These are phyloP conservation scores for Wickerhamiella sergipiensis DNA, from an alignment of 805 yeast species.

Conservation along the genomic window DNA sequence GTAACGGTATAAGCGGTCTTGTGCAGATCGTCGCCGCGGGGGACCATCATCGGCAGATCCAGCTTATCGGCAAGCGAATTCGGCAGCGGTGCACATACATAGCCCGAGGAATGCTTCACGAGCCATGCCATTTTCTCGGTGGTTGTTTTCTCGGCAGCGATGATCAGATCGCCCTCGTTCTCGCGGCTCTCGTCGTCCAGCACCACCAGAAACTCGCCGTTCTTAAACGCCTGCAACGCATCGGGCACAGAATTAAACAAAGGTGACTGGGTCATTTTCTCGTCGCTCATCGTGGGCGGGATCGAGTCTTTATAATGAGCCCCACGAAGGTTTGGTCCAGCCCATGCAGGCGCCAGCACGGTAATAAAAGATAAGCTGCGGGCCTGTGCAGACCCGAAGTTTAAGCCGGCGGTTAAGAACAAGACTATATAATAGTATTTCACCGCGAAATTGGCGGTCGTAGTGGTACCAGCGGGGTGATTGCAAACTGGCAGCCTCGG, in stretches of 20 bases:
- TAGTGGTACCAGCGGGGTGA: too few relatives aligned
- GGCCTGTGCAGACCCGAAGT: not conserved
- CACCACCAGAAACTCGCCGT: conserved; percentile 80
- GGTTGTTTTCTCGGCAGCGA: conserved; percentile 75
- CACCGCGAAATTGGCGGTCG: too few relatives aligned
- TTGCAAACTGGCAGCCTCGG: not conserved
- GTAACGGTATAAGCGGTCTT: conserved; percentile 96
- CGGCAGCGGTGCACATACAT: conserved; percentile 81
- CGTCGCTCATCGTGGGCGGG: not conserved
- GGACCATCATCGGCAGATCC: conserved; percentile 66
- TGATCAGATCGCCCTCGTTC: conserved; percentile 92
- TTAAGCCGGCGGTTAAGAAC: too few relatives aligned
- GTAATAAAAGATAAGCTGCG: not conserved
- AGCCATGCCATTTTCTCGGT: conserved; percentile 87
- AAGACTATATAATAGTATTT: too few relatives aligned
- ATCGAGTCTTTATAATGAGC: not conserved
- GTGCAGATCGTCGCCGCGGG: conserved; percentile 61
- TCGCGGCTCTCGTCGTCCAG: conserved; percentile 95
- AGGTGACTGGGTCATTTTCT: not conserved
- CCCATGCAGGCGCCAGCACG: not conserved
- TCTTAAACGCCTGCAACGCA: conserved; percentile 57
- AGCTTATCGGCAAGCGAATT: conserved; percentile 65
- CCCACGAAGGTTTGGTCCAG: not conserved
- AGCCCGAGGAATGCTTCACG: conserved; percentile 64
- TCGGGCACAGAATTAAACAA: conserved; percentile 42